Evolutionary conservation across 441 rosid species (phyloP), one percentile per base, ranked within the genome.

Genomic region (Erodium texanum): DNA sequence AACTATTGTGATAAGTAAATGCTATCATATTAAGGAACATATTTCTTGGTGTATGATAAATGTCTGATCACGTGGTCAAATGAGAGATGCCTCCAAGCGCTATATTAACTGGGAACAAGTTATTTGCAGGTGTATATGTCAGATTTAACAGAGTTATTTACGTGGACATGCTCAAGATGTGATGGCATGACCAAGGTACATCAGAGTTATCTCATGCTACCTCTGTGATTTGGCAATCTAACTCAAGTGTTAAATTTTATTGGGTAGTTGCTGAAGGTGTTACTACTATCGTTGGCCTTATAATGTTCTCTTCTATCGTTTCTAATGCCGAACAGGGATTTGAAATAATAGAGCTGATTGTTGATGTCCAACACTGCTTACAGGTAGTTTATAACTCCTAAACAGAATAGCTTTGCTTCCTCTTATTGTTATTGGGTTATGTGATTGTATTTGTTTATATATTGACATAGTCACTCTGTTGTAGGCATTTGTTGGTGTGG

Each of bases 401-500:
- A 65, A 68, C 52, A 48, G 48, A 38, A 38, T 62, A 24, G 18
- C 18, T 20, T 14, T 0, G 3, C 29, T 29, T 27, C 24, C 18
- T 43, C 9, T 24, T 38, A 48, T 24, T 41, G 32, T 27, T 27
- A 27, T 27, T 27, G 29, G 4, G 29, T 27, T 27, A 27, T 27
- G 1, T 41, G 2, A 56, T 36, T 29, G 29, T 52, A 18, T 24
- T 45, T 27, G 36, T 52, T 19, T 29, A 32, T 38, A 5, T 34
- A 54, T 36, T 79, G 69, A 76, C 62, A 24, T 66, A 71, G 66
- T 18, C 36, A 56, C 9, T 66, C 3, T 12, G 69, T 71, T 72
- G 50, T 67, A 93, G 99, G 96, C 87, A 68, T 93, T 78, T 83
- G 93, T 91, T 81, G 99, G 99, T 62, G 88, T 93, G 71, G 96